These are phyloP conservation scores for Phytopythium montanum DNA, from an alignment of 352 stramenopile species.

Conservation along the genomic window DNA sequence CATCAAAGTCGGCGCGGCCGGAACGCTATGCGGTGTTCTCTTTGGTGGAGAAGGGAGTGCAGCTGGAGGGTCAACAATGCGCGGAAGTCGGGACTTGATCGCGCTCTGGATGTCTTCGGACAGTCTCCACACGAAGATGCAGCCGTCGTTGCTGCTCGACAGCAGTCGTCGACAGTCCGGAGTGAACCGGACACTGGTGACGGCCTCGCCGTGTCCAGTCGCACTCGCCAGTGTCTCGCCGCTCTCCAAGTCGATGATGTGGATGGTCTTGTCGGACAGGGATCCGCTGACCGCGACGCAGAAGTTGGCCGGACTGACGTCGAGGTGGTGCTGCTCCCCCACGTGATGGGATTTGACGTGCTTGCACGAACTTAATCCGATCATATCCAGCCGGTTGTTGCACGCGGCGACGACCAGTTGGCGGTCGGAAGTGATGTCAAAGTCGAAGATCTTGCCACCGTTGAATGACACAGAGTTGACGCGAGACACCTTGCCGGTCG, in stretches of 20 bases:
- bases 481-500: constrained; percentile 30
- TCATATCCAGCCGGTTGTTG: constrained; percentile 82
- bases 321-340: constrained; percentile 70
- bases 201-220: constrained; percentile 77
- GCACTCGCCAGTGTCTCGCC: constrained; percentile 76
- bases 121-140: constrained; percentile 87
- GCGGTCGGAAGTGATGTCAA: constrained; percentile 67
- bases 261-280: constrained; percentile 79
- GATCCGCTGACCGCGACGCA: constrained; percentile 83
- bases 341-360: constrained; percentile 55
- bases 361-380: constrained; percentile 58
- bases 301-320: constrained; percentile 57
- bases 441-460: constrained; percentile 74
- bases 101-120: constrained; percentile 65
- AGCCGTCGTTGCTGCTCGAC: constrained; percentile 81
- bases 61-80: constrained; percentile 24
- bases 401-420: constrained; percentile 64
- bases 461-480: constrained; percentile 50
- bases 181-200: constrained; percentile 85
- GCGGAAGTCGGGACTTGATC: constrained; percentile 56
- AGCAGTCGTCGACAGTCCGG: constrained; percentile 83
- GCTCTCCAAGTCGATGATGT: constrained; percentile 79
- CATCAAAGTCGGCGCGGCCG: constrained; percentile 11
- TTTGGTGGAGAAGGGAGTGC: constrained; percentile 23
- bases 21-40: constrained; percentile 3